A percentile compares a stretch with the other conserved stretches of the same genome.
Conservation (phyloP, 2,329 filamentous ascomycete species). For the Bertia moriformis region DNA sequence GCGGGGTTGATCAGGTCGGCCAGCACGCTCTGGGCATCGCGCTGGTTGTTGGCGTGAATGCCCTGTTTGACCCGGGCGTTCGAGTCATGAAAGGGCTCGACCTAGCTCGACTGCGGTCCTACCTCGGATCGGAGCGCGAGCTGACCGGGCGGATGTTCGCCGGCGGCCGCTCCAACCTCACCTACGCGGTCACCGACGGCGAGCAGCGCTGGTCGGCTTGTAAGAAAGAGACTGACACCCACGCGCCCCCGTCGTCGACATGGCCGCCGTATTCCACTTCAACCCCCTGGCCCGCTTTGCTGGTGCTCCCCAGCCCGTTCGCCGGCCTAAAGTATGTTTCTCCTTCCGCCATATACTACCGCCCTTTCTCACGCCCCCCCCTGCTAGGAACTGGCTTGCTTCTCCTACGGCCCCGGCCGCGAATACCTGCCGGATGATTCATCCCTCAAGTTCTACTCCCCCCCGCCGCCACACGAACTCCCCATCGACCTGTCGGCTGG, state of each 20-base stretch:
- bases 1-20: too few relatives aligned
- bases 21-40: too few relatives aligned
- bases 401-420: conserved; percentile 82
- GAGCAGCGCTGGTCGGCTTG: too few relatives aligned
- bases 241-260: background rate
- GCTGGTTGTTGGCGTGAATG: too few relatives aligned
- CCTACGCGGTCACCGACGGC: too few relatives aligned
- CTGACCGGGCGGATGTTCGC: too few relatives aligned
- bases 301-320: background rate
- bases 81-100: too few relatives aligned
- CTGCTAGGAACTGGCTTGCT: conserved; percentile 72
- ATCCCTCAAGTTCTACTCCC: conserved; percentile 78
- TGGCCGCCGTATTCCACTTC: background rate
- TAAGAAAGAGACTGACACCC: too few relatives aligned
- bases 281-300: background rate
- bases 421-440: conserved; percentile 62
- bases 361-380: background rate
- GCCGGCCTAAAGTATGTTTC: background rate
- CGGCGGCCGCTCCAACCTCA: too few relatives aligned
- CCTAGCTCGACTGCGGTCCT: too few relatives aligned
- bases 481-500: conserved; percentile 65
- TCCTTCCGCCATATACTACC: background rate
- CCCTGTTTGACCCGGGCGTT: too few relatives aligned
- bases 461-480: conserved; percentile 51
- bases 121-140: too few relatives aligned